Evolutionary conservation across 768 basidiomycete species (phyloP), one percentile per base, ranked within the genome.

Genomic region (Calocybe indica): DNA sequence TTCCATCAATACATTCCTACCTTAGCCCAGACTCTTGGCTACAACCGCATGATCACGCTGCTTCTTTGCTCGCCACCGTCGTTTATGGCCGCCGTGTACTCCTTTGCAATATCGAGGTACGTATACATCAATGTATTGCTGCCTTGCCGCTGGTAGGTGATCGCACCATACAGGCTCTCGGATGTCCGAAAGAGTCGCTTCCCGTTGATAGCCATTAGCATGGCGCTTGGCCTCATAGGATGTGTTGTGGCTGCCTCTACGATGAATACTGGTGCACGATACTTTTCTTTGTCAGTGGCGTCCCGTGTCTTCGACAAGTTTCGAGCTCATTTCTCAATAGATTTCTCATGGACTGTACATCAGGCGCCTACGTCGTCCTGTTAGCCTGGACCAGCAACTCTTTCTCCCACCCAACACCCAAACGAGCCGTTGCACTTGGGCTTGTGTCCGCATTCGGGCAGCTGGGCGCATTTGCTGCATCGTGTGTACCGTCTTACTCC

Each of bases 1-100:
- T 83, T 82, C 66, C 79, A 82, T 56, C 74, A 73, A 31, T 81
- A 76, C 64, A 82, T 83, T 63, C 81, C 78, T 9, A 79, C 82
- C 1, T 61, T 86, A 12, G 73, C 70, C 12, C 70, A 69, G 13
- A 85, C 83, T 5, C 67, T 86, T 57, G 82, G 82, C 12, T 81
- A 72, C 66, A 68, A 61, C 54, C 60, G 66, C n/a, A 82, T 79
- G 10, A 63, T 78, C 37, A 79, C 82, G 1, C 68, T 85, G 7
- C 62, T 85, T 37, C 70, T 85, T 47, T 83, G 81, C 45, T 79
- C 81, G 5, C 83, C 82, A 8, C 83, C 84, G 33, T 83, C 75
- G 66, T 64, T 62, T 3, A 74, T 79, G 47, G 71, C 79, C 1
- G 65, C 79, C 3, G 45, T 79, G 6, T 61, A 74, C 9, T 76